Percentiles rank a stretch among this genome's conserved stretches.
phyloP scores from a whole-genome alignment of 331 rosid species.

The Saraca asoca region DNA sequence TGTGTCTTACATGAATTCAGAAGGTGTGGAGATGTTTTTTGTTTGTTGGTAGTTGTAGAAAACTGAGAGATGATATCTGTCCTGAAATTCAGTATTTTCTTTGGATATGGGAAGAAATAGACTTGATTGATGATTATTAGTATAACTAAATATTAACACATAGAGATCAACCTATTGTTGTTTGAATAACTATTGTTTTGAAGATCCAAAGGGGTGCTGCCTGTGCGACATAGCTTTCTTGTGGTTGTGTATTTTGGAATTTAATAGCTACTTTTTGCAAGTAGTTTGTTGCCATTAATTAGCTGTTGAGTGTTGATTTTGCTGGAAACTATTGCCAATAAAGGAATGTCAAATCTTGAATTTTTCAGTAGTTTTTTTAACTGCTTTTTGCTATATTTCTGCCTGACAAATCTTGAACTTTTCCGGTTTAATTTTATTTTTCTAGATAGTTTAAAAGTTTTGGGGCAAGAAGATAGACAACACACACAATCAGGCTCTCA shows the following conservation, averaged over 20 bases:
- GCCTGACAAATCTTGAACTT: slow-evolving; percentile 21
- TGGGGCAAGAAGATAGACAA: background rate
- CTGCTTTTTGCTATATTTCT: slow-evolving; percentile 27
- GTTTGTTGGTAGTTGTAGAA: slow-evolving; percentile 3
- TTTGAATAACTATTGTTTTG: background rate
- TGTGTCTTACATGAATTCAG: no score
- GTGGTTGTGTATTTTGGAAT: slow-evolving; percentile 6
- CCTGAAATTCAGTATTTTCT: slow-evolving; percentile 8
- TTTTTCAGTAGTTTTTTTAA: background rate
- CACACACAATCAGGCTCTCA: no score
- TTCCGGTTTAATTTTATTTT: background rate
- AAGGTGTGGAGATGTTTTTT: no score
- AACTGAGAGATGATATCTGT: slow-evolving; percentile 2
- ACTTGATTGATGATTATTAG: slow-evolving; percentile 13
- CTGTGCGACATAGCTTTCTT: slow-evolving; percentile 12
- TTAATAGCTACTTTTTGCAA: slow-evolving; percentile 3
- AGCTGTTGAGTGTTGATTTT: slow-evolving; percentile 4
- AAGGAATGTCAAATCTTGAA: slow-evolving; percentile 1
- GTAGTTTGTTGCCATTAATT: slow-evolving; percentile 5
- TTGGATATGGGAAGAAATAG: slow-evolving; percentile 25
- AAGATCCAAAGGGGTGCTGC: background rate
- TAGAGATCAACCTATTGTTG: background rate
- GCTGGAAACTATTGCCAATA: slow-evolving; percentile 16
- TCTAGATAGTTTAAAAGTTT: slow-evolving; percentile 7
- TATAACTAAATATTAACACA: background rate